Evolutionary conservation across 495 filamentous ascomycete species (phyloP).

Genomic region (Staphylotrichum longicolle): DNA sequence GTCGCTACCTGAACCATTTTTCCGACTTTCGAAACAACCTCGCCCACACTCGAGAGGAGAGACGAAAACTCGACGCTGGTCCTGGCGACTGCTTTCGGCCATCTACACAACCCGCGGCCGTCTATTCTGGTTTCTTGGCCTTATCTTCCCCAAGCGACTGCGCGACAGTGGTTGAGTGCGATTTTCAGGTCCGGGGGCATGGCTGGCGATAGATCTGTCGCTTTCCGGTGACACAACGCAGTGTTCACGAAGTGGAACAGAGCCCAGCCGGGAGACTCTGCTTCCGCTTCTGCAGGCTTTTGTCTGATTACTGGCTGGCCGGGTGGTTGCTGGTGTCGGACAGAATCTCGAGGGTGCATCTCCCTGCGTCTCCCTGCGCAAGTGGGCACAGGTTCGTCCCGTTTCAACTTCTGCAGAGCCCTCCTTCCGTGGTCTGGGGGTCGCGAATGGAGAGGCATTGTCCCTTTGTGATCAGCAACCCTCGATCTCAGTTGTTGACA

Average conservation of each 20-base stretch:
- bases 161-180: neutral
- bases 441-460: no score
- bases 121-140: neutral
- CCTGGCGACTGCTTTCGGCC: no score
- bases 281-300: neutral
- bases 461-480: neutral
- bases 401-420: neutral
- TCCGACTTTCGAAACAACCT: no score
- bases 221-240: conserved; percentile 13
- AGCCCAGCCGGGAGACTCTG: neutral
- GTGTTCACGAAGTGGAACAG: conserved; percentile 14
- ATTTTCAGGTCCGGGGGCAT: conserved; percentile 5
- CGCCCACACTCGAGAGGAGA: no score
- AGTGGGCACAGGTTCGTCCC: neutral
- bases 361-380: neutral
- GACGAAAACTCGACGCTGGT: no score
- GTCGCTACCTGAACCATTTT: no score
- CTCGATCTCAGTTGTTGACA: neutral
- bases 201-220: neutral
- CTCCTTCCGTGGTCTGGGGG: neutral
- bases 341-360: conserved; percentile 9
- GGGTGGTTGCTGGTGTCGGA: neutral
- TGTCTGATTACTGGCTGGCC: neutral
- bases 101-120: neutral
- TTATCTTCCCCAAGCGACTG: neutral